Evolutionary conservation across 106 monocot genomes (phyloP).

Genomic region (Chionographis japonica): DNA sequence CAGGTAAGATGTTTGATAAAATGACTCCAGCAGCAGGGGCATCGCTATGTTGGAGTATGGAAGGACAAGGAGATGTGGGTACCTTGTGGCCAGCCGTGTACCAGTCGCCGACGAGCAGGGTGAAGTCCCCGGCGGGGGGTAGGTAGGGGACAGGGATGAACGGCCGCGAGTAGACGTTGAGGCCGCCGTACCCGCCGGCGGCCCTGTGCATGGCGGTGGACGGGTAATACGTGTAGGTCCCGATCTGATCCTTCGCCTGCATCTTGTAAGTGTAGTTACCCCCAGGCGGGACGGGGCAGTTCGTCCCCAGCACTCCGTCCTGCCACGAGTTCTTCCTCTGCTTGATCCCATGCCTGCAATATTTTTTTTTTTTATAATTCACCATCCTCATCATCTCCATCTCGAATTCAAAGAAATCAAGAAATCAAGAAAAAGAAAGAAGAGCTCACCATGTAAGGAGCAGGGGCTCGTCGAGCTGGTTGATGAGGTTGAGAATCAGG

Average conservation of each 20-base stretch:
- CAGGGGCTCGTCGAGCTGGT: slow-evolving; percentile 95
- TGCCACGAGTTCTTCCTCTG: slow-evolving; percentile 99
- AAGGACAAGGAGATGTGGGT: not conserved
- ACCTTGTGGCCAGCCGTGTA: slow-evolving; percentile 78
- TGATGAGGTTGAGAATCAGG: slow-evolving; percentile 71
- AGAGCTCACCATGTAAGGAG: slow-evolving; percentile 65
- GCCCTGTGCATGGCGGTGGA: slow-evolving; percentile 81
- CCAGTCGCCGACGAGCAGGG: slow-evolving; percentile 85
- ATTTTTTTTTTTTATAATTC: too few relatives aligned
- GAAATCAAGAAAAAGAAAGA: not conserved
- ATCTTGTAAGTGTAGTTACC: slow-evolving; percentile 86
- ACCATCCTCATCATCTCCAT: not conserved
- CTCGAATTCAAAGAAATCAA: not conserved
- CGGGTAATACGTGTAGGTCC: slow-evolving; percentile 78
- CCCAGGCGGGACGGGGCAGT: slow-evolving; percentile 80
- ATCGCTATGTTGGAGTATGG: not conserved
- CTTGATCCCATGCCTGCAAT: slow-evolving; percentile 83
- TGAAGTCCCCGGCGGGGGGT: slow-evolving; percentile 62
- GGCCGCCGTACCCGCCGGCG: slow-evolving; percentile 68
- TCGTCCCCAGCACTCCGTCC: slow-evolving; percentile 90
- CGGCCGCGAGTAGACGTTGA: slow-evolving; percentile 65
- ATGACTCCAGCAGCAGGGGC: not conserved
- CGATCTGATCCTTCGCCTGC: slow-evolving; percentile 94
- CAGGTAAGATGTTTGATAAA: slow-evolving; percentile 13
- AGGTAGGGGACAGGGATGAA: slow-evolving; percentile 64